Percentiles rank a stretch among this genome's conserved stretches.
These are phyloP conservation scores for Nothopassalora personata DNA, from an alignment of 2,329 filamentous ascomycete genomes.

Conservation along the genomic window DNA sequence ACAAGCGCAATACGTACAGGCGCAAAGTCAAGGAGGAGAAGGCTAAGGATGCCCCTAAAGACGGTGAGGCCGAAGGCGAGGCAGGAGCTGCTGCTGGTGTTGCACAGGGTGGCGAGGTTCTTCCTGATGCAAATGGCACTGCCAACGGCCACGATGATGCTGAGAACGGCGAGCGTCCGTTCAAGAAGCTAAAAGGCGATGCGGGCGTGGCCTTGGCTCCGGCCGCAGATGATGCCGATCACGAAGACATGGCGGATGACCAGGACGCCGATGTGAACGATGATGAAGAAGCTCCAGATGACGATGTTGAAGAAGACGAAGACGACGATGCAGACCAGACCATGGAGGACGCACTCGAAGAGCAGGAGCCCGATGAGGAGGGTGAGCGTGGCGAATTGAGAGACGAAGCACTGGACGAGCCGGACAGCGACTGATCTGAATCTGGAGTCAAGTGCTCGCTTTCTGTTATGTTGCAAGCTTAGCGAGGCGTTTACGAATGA, in stretches of 20 bases:
- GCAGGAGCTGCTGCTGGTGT: not conserved
- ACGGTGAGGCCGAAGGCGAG: constrained; percentile 10
- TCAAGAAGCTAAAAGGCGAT: constrained; percentile 48
- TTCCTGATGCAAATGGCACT: constrained; percentile 8
- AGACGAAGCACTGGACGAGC: constrained; percentile 34
- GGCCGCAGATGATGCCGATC: constrained; percentile 39
- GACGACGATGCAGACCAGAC: constrained; percentile 47
- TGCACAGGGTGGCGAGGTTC: not conserved
- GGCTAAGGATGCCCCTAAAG: constrained; percentile 24
- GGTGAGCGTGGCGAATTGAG: constrained; percentile 49
- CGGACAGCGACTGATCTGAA: constrained; percentile 27
- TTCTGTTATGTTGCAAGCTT: not conserved
- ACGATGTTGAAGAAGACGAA: constrained; percentile 41
- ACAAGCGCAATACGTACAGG: constrained; percentile 68
- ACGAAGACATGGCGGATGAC: constrained; percentile 48
- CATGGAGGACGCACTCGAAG: constrained; percentile 12
- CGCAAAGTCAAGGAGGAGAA: constrained; percentile 65
- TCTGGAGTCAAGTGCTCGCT: not conserved
- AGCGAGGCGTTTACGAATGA: not conserved
- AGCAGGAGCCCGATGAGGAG: constrained; percentile 53
- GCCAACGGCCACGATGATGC: constrained; percentile 28
- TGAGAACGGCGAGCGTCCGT: constrained; percentile 44
- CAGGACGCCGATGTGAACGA: constrained; percentile 40
- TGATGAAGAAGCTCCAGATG: constrained; percentile 22
- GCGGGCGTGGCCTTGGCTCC: constrained; percentile 34